Evolutionary conservation across 345 rosid species (phyloP).

Genomic region (Brassica rapa): DNA sequence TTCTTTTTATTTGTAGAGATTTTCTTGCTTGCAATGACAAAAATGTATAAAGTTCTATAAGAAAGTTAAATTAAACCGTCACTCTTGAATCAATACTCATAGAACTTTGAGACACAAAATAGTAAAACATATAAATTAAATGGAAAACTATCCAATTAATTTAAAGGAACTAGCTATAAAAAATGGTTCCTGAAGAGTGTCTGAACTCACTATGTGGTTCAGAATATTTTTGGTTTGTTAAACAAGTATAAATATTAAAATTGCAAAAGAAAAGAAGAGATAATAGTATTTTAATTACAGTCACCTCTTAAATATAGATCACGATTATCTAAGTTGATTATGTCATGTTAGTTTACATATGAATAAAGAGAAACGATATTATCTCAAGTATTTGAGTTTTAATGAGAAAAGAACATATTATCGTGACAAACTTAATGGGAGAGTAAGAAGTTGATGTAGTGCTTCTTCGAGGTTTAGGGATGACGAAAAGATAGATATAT

Average conservation of each 20-base stretch:
- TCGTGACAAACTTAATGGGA: constrained; percentile 27
- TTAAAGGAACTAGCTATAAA: neutral
- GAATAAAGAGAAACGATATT: neutral
- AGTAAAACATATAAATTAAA: neutral
- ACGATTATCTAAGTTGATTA: neutral
- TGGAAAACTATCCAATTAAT: neutral
- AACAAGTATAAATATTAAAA: neutral
- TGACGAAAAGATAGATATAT: constrained; percentile 21
- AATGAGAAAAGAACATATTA: constrained; percentile 12
- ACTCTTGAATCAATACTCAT: neutral
- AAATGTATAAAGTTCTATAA: neutral
- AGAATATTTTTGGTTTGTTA: neutral
- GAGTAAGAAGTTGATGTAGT: constrained; percentile 22
- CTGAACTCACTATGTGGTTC: neutral
- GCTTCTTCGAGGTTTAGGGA: constrained; percentile 34
- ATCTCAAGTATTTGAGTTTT: neutral
- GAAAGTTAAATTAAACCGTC: neutral
- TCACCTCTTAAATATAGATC: neutral
- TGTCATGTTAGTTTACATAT: neutral
- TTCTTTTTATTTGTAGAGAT: neutral
- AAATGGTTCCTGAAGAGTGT: constrained; percentile 1
- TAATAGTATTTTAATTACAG: neutral
- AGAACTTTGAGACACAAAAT: neutral
- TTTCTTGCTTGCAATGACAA: neutral
- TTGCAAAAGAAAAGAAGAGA: neutral